A percentile compares a stretch with the other conserved stretches of the same genome.
These are phyloP conservation scores for Paraglomus occultum DNA, from an alignment of 192 early-diverging fungal genomes.

Conservation along the genomic window DNA sequence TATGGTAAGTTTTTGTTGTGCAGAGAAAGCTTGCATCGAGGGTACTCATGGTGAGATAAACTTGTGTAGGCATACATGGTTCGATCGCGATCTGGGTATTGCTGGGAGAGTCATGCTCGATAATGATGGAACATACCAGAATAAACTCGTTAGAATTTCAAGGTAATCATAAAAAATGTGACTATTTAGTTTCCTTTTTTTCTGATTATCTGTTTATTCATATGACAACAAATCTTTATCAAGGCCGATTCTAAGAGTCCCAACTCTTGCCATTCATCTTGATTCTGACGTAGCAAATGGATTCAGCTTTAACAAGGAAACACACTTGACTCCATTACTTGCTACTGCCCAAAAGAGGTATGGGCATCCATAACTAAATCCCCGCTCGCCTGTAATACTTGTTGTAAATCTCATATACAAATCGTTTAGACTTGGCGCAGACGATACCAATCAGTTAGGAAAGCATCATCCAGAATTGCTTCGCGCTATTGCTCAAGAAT, in stretches of 20 bases:
- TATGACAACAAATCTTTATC: neutral
- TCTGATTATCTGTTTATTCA: too few species aligned
- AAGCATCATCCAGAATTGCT: slow-evolving; percentile 86
- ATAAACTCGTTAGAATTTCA: slow-evolving; percentile 76
- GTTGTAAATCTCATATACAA: too few species aligned
- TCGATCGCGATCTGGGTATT: slow-evolving; percentile 95
- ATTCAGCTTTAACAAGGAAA: slow-evolving; percentile 96
- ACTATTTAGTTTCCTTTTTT: too few species aligned
- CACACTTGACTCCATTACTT: slow-evolving; percentile 87
- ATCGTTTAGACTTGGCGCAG: slow-evolving; percentile 34
- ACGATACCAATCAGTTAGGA: slow-evolving; percentile 31
- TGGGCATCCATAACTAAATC: too few species aligned
- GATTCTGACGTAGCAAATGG: slow-evolving; percentile 74
- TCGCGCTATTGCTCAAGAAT: slow-evolving; percentile 71
- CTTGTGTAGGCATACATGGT: slow-evolving; percentile 98
- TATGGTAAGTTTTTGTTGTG: slow-evolving; percentile 77
- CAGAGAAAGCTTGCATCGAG: neutral
- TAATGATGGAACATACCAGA: slow-evolving; percentile 66
- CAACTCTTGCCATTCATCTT: slow-evolving; percentile 95
- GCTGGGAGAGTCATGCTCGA: slow-evolving; percentile 92
- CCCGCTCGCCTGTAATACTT: too few species aligned
- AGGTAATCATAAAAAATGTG: too few species aligned
- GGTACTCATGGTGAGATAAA: neutral
- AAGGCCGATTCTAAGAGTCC: slow-evolving; percentile 92
- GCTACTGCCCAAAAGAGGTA: slow-evolving; percentile 65